Conservation (phyloP, 805 yeast species). For the Starmerella floricola region DNA sequence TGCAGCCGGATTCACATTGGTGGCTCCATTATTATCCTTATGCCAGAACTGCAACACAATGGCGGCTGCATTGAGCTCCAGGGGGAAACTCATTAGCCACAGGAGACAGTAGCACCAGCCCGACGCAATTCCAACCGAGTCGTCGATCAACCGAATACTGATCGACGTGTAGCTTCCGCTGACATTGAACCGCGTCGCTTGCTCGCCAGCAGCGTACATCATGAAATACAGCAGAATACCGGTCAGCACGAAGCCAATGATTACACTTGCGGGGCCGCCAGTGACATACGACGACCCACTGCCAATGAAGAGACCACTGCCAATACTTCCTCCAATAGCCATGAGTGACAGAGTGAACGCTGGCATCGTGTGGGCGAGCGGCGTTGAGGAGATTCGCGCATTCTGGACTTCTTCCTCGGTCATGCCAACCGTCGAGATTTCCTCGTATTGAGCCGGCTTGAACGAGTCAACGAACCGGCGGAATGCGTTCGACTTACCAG, state of each 20-base stretch:
- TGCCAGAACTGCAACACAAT: conserved; percentile 43
- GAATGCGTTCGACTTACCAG: background rate
- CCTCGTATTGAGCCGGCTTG: conserved; percentile 17
- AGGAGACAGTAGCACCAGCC: conserved; percentile 56
- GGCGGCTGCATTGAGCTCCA: conserved; percentile 51
- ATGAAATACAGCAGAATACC: conserved; percentile 49
- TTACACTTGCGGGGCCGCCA: conserved; percentile 42
- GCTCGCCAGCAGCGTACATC: conserved; percentile 51
- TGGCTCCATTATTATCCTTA: conserved; percentile 46
- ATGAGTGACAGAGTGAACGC: conserved; percentile 37
- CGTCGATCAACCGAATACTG: conserved; percentile 47
- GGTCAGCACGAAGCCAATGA: conserved; percentile 37
- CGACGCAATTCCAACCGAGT: conserved; percentile 52
- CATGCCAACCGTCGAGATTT: conserved; percentile 22
- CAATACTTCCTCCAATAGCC: conserved; percentile 71
- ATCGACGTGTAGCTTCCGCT: conserved; percentile 47
- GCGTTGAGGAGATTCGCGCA: conserved; percentile 15
- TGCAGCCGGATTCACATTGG: conserved; percentile 40
- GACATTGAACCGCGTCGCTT: conserved; percentile 51
- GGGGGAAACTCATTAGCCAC: conserved; percentile 48
- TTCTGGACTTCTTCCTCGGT: conserved; percentile 18
- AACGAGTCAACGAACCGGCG: conserved; percentile 15
- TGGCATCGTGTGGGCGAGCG: conserved; percentile 28
- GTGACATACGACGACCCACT: conserved; percentile 36
- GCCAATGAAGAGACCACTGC: conserved; percentile 51